Conservation (phyloP, 2,329 filamentous ascomycete genomes). For the Apiospora hydei region DNA sequence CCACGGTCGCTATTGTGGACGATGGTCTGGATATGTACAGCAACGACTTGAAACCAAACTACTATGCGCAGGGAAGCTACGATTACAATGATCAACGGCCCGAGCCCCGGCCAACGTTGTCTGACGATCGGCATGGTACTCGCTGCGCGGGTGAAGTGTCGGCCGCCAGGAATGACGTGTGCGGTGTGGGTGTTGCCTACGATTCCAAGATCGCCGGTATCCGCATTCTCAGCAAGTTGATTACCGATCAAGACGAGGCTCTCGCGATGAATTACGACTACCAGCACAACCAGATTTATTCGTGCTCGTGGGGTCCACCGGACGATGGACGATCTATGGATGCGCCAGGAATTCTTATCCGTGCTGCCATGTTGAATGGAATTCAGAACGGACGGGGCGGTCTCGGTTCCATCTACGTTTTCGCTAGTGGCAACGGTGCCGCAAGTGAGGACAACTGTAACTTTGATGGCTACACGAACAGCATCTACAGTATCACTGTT, state of each 20-base stretch:
- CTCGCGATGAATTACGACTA: slow-evolving; percentile 91
- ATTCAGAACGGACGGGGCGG: slow-evolving; percentile 86
- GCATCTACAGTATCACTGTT: slow-evolving; percentile 97
- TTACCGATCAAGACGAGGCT: slow-evolving; percentile 92
- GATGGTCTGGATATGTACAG: slow-evolving; percentile 97
- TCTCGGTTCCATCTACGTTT: slow-evolving; percentile 91
- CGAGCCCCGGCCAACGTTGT: slow-evolving; percentile 81
- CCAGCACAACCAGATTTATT: slow-evolving; percentile 95
- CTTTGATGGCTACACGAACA: slow-evolving; percentile 99
- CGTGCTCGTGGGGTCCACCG: slow-evolving; percentile 96
- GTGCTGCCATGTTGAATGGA: slow-evolving; percentile 88
- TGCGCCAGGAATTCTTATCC: slow-evolving; percentile 86
- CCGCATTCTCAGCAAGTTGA: slow-evolving; percentile 89
- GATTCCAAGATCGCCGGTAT: slow-evolving; percentile 90
- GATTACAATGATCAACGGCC: slow-evolving; percentile 90
- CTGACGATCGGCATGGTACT: slow-evolving; percentile 90
- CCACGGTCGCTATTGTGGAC: slow-evolving; percentile 92
- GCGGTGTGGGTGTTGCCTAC: slow-evolving; percentile 95
- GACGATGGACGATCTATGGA: slow-evolving; percentile 97
- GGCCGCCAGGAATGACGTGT: slow-evolving; percentile 90
- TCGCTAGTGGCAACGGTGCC: slow-evolving; percentile 95
- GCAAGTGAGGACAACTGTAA: slow-evolving; percentile 93
- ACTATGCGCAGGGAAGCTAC: slow-evolving; percentile 90
- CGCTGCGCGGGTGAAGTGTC: slow-evolving; percentile 94
- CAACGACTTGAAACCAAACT: slow-evolving; percentile 89